Conservation (phyloP, 2,329 filamentous ascomycete species). For the Escovopsis sp. region DNA sequence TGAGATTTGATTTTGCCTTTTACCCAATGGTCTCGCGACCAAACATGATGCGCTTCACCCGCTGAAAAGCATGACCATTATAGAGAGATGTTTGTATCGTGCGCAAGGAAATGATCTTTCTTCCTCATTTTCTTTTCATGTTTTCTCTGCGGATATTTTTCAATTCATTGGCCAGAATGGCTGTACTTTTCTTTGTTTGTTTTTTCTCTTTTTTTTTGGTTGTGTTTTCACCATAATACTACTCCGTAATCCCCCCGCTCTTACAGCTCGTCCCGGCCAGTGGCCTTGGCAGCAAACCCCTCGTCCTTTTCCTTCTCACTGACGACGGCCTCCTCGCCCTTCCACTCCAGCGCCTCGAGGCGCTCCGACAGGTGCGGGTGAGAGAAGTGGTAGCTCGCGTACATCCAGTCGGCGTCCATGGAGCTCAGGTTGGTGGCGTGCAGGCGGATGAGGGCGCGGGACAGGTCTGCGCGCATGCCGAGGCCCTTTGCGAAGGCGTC, state of each 20-base stretch:
- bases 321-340: conserved; percentile 37
- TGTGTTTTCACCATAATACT: neutral
- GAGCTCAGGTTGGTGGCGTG: conserved; percentile 96
- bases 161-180: neutral
- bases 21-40: too few relatives aligned
- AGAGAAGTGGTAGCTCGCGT: conserved; percentile 96
- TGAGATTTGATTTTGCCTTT: too few relatives aligned
- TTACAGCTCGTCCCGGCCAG: conserved; percentile 61
- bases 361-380: conserved; percentile 93
- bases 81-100: too few relatives aligned
- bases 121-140: too few relatives aligned
- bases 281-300: conserved; percentile 46
- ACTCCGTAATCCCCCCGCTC: neutral
- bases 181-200: neutral
- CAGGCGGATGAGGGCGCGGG: conserved; percentile 82
- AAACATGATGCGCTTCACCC: neutral
- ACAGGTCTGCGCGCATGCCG: conserved; percentile 72
- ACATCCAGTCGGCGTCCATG: conserved; percentile 98
- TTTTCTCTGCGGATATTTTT: too few relatives aligned
- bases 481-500: conserved; percentile 77
- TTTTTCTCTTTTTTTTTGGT: neutral
- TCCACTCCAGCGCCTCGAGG: conserved; percentile 81
- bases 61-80: neutral
- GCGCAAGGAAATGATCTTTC: too few relatives aligned
- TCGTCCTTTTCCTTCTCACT: conserved; percentile 21